These are phyloP conservation scores for Aspergillus felis DNA, from an alignment of 2,329 filamentous ascomycete species.

Conservation along the genomic window DNA sequence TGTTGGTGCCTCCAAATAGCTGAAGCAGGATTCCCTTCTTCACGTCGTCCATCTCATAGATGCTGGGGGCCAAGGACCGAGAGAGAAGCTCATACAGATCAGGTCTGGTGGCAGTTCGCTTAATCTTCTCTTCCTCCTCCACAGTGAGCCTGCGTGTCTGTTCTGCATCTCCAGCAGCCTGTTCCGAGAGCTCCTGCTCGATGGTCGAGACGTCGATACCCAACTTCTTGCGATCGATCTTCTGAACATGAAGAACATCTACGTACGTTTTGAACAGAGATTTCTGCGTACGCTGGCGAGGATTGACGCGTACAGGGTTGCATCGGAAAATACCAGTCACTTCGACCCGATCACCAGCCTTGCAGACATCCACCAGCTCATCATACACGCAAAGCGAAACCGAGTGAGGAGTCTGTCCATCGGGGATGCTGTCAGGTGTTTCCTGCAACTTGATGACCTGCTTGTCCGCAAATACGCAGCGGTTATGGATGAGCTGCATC, in stretches of 20 bases:
- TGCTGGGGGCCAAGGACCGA: slow-evolving; percentile 85
- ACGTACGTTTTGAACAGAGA: slow-evolving; percentile 97
- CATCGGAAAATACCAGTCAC: slow-evolving; percentile 96
- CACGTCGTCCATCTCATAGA: slow-evolving; percentile 97
- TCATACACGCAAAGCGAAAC: slow-evolving; percentile 96
- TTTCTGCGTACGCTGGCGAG: slow-evolving; percentile 86
- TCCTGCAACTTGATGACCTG: slow-evolving; percentile 98
- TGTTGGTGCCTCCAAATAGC: slow-evolving; percentile 96
- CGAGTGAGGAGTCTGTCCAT: slow-evolving; percentile 94
- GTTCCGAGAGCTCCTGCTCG: slow-evolving; percentile 73
- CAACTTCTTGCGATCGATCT: slow-evolving; percentile 91
- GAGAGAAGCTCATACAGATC: slow-evolving; percentile 93
- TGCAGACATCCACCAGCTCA: slow-evolving; percentile 95
- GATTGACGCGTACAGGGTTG: slow-evolving; percentile 89
- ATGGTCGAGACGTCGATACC: slow-evolving; percentile 87
- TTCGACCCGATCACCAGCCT: slow-evolving; percentile 92
- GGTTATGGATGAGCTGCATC: slow-evolving; percentile 97
- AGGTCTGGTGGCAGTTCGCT: slow-evolving; percentile 68
- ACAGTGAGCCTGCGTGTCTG: slow-evolving; percentile 77
- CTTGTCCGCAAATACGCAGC: slow-evolving; percentile 92
- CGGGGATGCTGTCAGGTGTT: slow-evolving; percentile 88
- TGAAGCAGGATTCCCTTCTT: slow-evolving; percentile 98
- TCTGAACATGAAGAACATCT: slow-evolving; percentile 91
- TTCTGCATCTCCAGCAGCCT: slow-evolving; percentile 67
- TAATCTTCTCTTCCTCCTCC: slow-evolving; percentile 88